These are phyloP conservation scores for Gaeumannomyces sp. DNA, from an alignment of 2,329 filamentous ascomycete species.

Conservation along the genomic window DNA sequence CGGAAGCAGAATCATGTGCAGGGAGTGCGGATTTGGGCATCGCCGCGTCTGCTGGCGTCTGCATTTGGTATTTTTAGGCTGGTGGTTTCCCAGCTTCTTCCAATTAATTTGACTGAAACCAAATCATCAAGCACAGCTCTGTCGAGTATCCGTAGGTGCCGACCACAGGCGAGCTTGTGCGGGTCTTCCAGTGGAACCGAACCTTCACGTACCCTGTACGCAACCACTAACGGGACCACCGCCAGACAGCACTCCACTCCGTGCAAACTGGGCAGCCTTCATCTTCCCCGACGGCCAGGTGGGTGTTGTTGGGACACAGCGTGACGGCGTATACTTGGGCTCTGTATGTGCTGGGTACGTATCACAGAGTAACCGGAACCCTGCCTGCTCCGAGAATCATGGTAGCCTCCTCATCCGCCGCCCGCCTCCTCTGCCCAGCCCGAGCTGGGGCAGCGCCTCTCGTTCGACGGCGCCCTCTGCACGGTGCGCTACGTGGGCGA, in stretches of 20 bases:
- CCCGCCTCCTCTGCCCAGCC: slow-evolving; percentile 23
- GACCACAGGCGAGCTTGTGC: background rate
- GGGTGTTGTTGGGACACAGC: no score
- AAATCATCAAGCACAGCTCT: no score
- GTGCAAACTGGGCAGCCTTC: no score
- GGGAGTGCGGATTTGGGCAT: background rate
- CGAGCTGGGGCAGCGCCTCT: slow-evolving; percentile 67
- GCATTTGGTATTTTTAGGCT: background rate
- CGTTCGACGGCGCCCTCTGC: slow-evolving; percentile 70
- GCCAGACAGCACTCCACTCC: background rate
- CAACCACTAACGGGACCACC: background rate
- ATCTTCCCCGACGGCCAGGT: no score
- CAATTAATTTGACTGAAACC: background rate
- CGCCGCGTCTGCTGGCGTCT: no score
- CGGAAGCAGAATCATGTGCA: no score
- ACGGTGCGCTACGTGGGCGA: slow-evolving; percentile 79
- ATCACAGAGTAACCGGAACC: no score
- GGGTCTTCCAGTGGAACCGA: background rate
- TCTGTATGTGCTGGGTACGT: no score
- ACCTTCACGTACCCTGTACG: no score
- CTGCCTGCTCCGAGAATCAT: background rate
- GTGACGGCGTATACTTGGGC: no score
- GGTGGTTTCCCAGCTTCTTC: background rate
- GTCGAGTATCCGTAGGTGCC: no score
- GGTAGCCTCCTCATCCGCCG: slow-evolving; percentile 19